Evolutionary conservation across 129 eudicot genomes (phyloP).

Genomic region (Erigeron canadensis): DNA sequence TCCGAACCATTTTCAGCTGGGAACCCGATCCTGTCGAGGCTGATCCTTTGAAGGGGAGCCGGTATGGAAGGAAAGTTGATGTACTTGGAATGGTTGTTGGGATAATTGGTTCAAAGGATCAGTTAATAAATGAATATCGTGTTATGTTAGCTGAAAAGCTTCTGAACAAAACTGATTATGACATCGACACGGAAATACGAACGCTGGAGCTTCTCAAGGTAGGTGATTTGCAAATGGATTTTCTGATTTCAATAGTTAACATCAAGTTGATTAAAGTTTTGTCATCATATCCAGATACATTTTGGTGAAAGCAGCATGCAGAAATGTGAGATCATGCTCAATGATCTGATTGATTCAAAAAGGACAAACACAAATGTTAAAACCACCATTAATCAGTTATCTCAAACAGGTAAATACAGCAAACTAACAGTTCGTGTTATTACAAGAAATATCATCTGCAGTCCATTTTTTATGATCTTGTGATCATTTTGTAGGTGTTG

Average conservation of each 20-base stretch:
- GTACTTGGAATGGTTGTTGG: slow-evolving; percentile 95
- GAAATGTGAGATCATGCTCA: slow-evolving; percentile 97
- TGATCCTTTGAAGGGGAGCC: slow-evolving; percentile 80
- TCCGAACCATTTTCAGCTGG: slow-evolving; percentile 57
- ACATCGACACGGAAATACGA: slow-evolving; percentile 90
- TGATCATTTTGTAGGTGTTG: slow-evolving; percentile 36
- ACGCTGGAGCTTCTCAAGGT: slow-evolving; percentile 96
- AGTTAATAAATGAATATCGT: slow-evolving; percentile 88
- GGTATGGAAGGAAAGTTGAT: slow-evolving; percentile 75
- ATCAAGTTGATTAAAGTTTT: slow-evolving; percentile 4
- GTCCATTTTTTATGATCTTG: slow-evolving; percentile 18
- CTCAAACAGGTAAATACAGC: slow-evolving; percentile 53
- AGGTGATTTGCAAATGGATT: slow-evolving; percentile 18
- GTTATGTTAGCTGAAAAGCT: slow-evolving; percentile 99
- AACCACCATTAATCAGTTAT: slow-evolving; percentile 60
- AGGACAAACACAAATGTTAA: slow-evolving; percentile 85
- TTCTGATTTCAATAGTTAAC: not conserved
- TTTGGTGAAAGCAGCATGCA: slow-evolving; percentile 99
- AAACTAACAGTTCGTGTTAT: slow-evolving; percentile 1
- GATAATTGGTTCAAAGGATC: slow-evolving; percentile 95
- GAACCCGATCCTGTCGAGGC: slow-evolving; percentile 99
- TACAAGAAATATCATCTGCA: not conserved
- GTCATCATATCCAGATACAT: slow-evolving; percentile 65
- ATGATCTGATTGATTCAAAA: slow-evolving; percentile 93
- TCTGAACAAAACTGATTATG: slow-evolving; percentile 93